A percentile compares a stretch with the other conserved stretches of the same genome.
Conservation (phyloP, 768 basidiomycete genomes). For the Leucogyrophana mollusca region DNA sequence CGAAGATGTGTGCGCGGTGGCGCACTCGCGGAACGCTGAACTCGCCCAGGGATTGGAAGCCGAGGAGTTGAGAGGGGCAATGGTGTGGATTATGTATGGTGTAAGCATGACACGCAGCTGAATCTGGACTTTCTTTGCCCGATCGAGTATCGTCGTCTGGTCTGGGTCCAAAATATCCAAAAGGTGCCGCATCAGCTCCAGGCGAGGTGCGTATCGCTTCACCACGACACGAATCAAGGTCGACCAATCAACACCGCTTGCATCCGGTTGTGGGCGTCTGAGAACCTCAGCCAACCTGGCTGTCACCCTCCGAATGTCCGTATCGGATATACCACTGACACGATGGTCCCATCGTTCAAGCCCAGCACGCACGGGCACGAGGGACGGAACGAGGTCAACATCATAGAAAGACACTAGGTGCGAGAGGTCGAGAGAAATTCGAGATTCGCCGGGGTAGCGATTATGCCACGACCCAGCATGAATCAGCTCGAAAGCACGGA, state of each 20-base stretch:
- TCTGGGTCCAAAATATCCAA: constrained; percentile 24
- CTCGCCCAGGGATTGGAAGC: constrained; percentile 7
- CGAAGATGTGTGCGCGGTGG: constrained; percentile 9
- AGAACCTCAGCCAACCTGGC: constrained; percentile 6
- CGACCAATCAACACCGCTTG: constrained; percentile 43
- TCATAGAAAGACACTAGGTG: constrained; percentile 46
- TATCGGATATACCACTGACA: constrained; percentile 16
- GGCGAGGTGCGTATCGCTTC: constrained; percentile 39
- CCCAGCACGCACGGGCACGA: constrained; percentile 24
- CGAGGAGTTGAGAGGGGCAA: constrained; percentile 3
- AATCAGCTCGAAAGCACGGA: constrained; percentile 15
- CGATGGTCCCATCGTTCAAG: constrained; percentile 36
- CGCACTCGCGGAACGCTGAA: constrained; percentile 7
- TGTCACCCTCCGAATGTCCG: constrained; percentile 9
- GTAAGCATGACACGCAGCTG: constrained; percentile 20
- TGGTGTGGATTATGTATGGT: constrained; percentile 10
- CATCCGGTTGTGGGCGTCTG: background rate
- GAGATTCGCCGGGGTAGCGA: constrained; percentile 41
- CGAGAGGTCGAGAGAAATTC: constrained; percentile 41
- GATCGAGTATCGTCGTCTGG: constrained; percentile 9
- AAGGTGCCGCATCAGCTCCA: constrained; percentile 38
- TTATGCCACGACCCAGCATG: constrained; percentile 42
- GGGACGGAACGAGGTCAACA: constrained; percentile 32
- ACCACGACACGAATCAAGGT: constrained; percentile 35
- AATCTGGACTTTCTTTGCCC: constrained; percentile 5